These are phyloP conservation scores for Priceomyces carsonii DNA, from an alignment of 805 yeast species.

Conservation along the genomic window DNA sequence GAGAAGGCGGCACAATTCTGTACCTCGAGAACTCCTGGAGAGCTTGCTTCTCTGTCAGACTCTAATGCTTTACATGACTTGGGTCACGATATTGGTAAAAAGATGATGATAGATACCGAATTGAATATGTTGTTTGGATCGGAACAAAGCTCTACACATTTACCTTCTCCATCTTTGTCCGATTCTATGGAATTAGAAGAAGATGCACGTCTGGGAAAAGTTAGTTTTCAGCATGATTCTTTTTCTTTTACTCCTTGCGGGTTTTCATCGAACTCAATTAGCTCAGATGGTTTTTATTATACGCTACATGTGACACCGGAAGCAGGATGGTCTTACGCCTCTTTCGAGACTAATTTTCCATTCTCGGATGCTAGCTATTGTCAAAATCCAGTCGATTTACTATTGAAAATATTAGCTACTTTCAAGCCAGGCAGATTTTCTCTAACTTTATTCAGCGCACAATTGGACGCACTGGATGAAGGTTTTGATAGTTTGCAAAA, in stretches of 20 bases:
- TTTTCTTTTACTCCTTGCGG: conserved; percentile 95
- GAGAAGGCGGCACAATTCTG: conserved; percentile 58
- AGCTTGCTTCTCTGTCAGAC: conserved; percentile 32
- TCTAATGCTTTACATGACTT: conserved; percentile 58
- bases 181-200: conserved; percentile 27
- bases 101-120: conserved; percentile 62
- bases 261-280: conserved; percentile 81
- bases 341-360: conserved; percentile 87
- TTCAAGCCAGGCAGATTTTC: conserved; percentile 80
- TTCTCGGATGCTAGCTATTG: conserved; percentile 33
- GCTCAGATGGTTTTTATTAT: conserved; percentile 56
- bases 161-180: conserved; percentile 37
- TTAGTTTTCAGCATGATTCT: conserved; percentile 68
- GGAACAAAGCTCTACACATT: conserved; percentile 12
- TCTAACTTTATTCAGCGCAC: conserved; percentile 38
- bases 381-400: conserved; percentile 53
- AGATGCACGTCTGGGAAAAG: conserved; percentile 7
- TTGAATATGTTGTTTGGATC: conserved; percentile 56
- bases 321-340: conserved; percentile 91
- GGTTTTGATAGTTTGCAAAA: conserved; percentile 11
- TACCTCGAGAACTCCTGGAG: conserved; percentile 49
- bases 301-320: conserved; percentile 96
- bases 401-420: conserved; percentile 58
- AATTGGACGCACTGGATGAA: conserved; percentile 15
- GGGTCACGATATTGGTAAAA: conserved; percentile 79